Evolutionary conservation across 306 rosid genomes (phyloP), one percentile per base, ranked within the genome.

Genomic region (Acacia acuminata): DNA sequence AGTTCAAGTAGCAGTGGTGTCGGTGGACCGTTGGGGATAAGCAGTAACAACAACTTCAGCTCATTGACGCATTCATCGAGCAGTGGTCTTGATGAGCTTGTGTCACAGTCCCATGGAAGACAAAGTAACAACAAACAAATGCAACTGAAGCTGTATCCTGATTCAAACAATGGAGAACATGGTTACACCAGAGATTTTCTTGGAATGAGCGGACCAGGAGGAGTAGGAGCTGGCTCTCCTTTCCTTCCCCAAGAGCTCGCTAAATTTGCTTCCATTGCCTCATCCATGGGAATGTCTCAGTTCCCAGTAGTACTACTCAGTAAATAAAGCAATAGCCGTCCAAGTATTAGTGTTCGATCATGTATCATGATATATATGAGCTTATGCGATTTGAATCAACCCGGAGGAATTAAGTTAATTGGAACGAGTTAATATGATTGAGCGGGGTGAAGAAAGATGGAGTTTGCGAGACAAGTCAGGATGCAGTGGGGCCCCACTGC

Each of bases 181-280:
- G 88, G 86, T 76, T 86, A 85, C 71, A 96, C 99, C 2, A 87
- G 99, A 47, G 99, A 96, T 81, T 96, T 96, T 75, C 91, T 96
- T 12, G 99, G 99, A 2, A 80, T 94, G 72, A 90, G 87, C 74
- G 60, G 24, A 58, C 90, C 81, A 38, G 87, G 77, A 17, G 79
- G 43, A 43, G 87, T 76, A 17, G 79, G 36, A 43, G 55, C 34
- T 70, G 75, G 55, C 1, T 86, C 79, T 61, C 92, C 87, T 16
- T 87, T 89, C 74, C 78, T 89, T 7, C 88, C 94, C 0, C 94
- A 91, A 3, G 93, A 90, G 82, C 83, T 94, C 0, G 95, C 88
- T 15, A 93, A 92, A 85, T 89, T 89, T 76, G 90, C 92, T 63
- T 77, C 92, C 19, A 79, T 88, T 25, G 88, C 81, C 11, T 87